Evolutionary conservation across 139 green algal genomes (phyloP).

Genomic region (Closterium sp.): DNA sequence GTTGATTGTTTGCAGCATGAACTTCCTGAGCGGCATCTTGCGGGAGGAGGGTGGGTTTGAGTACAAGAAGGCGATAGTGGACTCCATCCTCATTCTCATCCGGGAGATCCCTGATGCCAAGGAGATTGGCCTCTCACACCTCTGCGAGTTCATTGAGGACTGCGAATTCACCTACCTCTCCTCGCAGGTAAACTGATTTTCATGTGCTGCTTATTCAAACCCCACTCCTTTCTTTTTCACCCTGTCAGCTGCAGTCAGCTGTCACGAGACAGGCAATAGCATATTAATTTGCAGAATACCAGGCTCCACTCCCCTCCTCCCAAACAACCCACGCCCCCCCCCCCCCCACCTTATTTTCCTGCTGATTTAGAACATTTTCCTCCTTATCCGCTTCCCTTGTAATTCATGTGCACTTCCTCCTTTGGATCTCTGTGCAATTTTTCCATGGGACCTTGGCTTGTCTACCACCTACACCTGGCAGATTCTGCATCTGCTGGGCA

Average conservation of each 20-base stretch:
- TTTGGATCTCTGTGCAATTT: neutral
- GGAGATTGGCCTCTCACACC: slow-evolving; percentile 89
- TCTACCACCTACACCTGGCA: slow-evolving; percentile 55
- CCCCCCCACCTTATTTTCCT: too few relatives aligned
- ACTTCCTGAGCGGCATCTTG: slow-evolving; percentile 87
- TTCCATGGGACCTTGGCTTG: neutral
- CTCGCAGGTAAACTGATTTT: slow-evolving; percentile 45
- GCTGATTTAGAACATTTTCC: too few relatives aligned
- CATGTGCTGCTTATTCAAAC: neutral
- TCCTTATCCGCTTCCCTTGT: too few relatives aligned
- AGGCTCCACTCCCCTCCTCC: too few relatives aligned
- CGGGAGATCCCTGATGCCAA: slow-evolving; percentile 93
- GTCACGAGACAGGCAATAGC: too few relatives aligned
- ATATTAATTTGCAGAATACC: too few relatives aligned
- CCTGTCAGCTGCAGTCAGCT: too few relatives aligned
- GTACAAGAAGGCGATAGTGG: slow-evolving; percentile 97
- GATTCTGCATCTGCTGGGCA: slow-evolving; percentile 91
- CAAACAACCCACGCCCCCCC: too few relatives aligned
- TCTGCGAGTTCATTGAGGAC: slow-evolving; percentile 99
- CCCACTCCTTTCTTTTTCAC: too few relatives aligned
- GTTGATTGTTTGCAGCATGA: slow-evolving; percentile 65
- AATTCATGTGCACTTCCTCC: neutral
- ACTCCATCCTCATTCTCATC: slow-evolving; percentile 91
- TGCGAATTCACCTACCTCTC: slow-evolving; percentile 98
- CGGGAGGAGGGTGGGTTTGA: slow-evolving; percentile 94